Conservation (phyloP, 2,329 filamentous ascomycete species). For the Trichocomaceae sp. region DNA sequence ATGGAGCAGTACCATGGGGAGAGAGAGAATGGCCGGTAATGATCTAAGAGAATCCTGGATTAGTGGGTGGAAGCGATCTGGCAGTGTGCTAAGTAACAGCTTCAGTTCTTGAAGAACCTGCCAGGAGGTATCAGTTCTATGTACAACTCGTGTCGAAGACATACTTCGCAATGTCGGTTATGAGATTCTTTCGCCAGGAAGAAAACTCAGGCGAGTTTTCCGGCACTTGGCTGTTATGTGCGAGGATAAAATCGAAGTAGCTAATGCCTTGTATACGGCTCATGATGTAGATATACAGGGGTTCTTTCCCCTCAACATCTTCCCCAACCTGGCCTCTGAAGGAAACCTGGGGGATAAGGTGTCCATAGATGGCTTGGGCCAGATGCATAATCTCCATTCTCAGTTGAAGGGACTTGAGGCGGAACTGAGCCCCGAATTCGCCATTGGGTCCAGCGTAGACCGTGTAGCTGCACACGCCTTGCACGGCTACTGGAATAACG, state of each 20-base stretch:
- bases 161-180: slow-evolving; percentile 29
- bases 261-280: slow-evolving; percentile 24
- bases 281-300: slow-evolving; percentile 35
- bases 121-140: background rate
- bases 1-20: slow-evolving; percentile 38
- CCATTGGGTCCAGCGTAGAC: slow-evolving; percentile 32
- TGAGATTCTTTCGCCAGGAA: slow-evolving; percentile 29
- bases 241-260: slow-evolving; percentile 34
- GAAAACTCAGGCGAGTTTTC: slow-evolving; percentile 31
- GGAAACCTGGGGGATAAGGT: slow-evolving; percentile 21
- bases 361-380: slow-evolving; percentile 27
- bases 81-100: slow-evolving; percentile 28
- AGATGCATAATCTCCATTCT: slow-evolving; percentile 26
- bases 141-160: background rate
- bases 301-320: slow-evolving; percentile 24
- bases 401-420: slow-evolving; percentile 30
- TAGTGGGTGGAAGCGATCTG: slow-evolving; percentile 30
- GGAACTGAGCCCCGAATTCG: slow-evolving; percentile 36
- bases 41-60: slow-evolving; percentile 27
- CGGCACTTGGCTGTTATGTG: slow-evolving; percentile 23
- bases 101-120: slow-evolving; percentile 37
- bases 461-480: slow-evolving; percentile 37
- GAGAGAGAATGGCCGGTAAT: slow-evolving; percentile 29
- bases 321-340: slow-evolving; percentile 26
- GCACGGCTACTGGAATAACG: slow-evolving; percentile 27